Conservation (phyloP, 2,329 filamentous ascomycete genomes). For the Fusarium coicis region DNA sequence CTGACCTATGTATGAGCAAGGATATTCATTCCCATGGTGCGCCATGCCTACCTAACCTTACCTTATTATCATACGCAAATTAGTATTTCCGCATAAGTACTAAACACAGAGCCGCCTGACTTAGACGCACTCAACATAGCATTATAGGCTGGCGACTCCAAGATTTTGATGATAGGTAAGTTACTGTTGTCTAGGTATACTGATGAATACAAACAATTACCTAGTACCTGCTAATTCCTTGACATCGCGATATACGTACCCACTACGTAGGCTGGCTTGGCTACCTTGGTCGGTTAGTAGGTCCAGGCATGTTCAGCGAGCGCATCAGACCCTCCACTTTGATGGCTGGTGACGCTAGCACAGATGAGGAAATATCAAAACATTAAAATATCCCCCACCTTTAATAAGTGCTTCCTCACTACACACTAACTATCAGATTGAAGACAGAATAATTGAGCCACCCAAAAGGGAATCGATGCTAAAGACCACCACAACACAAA, state of each 20-base stretch:
- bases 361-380: constrained; percentile 22
- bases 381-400: constrained; percentile 7
- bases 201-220: not conserved
- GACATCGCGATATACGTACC: not conserved
- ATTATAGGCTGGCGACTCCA: not conserved
- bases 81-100: not conserved
- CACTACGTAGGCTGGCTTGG: not conserved
- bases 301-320: not conserved
- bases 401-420: not conserved
- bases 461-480: not conserved
- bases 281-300: not conserved
- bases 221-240: not conserved
- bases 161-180: not conserved
- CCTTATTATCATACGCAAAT: not conserved
- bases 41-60: not conserved
- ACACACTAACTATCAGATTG: constrained; percentile 1
- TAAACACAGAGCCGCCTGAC: not conserved
- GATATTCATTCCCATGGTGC: not conserved
- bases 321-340: not conserved
- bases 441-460: not conserved
- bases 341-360: not conserved
- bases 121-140: not conserved
- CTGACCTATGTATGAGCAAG: not conserved
- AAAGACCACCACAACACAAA: not conserved
- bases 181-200: not conserved